A percentile compares a stretch with the other conserved stretches of the same genome.
Conservation (phyloP, 2,329 filamentous ascomycete species). For the Calonectria ilicicola region DNA sequence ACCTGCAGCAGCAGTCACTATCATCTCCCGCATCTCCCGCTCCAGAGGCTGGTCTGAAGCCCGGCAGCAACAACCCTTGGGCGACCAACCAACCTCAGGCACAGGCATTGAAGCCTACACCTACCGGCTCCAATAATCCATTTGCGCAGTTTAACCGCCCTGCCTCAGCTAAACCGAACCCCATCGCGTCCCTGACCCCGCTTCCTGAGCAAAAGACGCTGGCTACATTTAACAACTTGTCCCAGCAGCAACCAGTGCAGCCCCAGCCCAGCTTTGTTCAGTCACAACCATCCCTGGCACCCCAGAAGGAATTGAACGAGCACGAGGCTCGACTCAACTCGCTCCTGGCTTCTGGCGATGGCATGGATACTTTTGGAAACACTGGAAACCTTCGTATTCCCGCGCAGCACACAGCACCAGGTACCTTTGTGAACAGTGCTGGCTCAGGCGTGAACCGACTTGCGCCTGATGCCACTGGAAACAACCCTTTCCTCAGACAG, state of each 20-base stretch:
- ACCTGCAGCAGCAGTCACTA: slow-evolving; percentile 56
- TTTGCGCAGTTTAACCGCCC: slow-evolving; percentile 83
- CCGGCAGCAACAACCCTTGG: slow-evolving; percentile 97
- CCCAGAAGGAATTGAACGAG: slow-evolving; percentile 69
- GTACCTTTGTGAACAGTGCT: slow-evolving; percentile 96
- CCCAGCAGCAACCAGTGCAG: slow-evolving; percentile 55
- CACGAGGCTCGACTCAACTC: slow-evolving; percentile 85
- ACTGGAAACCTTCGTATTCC: slow-evolving; percentile 96
- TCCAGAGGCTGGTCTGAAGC: slow-evolving; percentile 73
- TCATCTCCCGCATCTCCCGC: slow-evolving; percentile 54
- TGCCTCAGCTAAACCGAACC: slow-evolving; percentile 61
- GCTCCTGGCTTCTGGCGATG: slow-evolving; percentile 87
- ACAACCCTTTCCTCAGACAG: slow-evolving; percentile 88
- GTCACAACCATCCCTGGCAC: slow-evolving; percentile 47
- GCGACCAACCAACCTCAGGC: slow-evolving; percentile 71
- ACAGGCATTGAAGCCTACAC: slow-evolving; percentile 79
- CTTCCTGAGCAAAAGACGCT: slow-evolving; percentile 89
- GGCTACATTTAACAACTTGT: slow-evolving; percentile 65
- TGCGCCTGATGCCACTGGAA: slow-evolving; percentile 78
- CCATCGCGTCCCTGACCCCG: slow-evolving; percentile 78
- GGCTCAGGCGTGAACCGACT: slow-evolving; percentile 82
- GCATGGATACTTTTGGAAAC: slow-evolving; percentile 97
- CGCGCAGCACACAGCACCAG: slow-evolving; percentile 94
- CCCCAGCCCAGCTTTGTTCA: slow-evolving; percentile 48
- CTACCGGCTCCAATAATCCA: slow-evolving; percentile 97